Conservation (phyloP, 768 basidiomycete species). For the Mrakia gelida region DNA sequence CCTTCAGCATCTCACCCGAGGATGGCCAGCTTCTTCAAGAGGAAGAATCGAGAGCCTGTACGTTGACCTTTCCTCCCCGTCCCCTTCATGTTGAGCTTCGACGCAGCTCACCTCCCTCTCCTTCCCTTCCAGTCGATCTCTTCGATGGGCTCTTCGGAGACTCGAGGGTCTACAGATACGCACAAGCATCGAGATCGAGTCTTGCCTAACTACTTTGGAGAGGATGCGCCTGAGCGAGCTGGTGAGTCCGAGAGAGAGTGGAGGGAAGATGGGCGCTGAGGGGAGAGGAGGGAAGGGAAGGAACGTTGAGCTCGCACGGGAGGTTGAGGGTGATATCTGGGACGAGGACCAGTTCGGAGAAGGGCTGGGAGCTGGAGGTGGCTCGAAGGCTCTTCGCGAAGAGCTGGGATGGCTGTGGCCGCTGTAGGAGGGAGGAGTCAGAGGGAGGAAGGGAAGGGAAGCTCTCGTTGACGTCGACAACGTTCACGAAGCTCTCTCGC, state of each 20-base stretch:
- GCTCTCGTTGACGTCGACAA: no score
- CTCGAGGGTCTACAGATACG: slow-evolving; percentile 19
- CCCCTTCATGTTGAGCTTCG: background rate
- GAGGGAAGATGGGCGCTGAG: background rate
- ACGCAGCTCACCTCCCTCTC: background rate
- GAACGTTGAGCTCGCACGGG: background rate
- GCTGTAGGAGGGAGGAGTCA: no score
- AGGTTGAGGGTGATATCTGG: background rate
- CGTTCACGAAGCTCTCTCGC: no score
- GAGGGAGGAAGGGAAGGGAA: no score
- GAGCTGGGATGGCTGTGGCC: no score
- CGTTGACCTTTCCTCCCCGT: background rate
- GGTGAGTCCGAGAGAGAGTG: slow-evolving; percentile 10
- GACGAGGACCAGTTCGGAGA: background rate
- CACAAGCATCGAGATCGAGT: background rate
- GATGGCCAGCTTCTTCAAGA: slow-evolving; percentile 1
- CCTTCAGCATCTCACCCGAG: background rate
- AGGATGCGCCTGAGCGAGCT: slow-evolving; percentile 20
- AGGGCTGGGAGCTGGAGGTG: background rate
- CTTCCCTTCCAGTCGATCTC: slow-evolving; percentile 14
- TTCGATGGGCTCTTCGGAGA: slow-evolving; percentile 15
- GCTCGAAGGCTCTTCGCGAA: no score
- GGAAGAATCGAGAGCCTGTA: slow-evolving; percentile 19
- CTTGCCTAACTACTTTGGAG: slow-evolving; percentile 8
- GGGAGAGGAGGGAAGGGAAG: background rate